Conservation (phyloP, 2,329 filamentous ascomycete genomes). For the Ceratocystis colombiana region DNA sequence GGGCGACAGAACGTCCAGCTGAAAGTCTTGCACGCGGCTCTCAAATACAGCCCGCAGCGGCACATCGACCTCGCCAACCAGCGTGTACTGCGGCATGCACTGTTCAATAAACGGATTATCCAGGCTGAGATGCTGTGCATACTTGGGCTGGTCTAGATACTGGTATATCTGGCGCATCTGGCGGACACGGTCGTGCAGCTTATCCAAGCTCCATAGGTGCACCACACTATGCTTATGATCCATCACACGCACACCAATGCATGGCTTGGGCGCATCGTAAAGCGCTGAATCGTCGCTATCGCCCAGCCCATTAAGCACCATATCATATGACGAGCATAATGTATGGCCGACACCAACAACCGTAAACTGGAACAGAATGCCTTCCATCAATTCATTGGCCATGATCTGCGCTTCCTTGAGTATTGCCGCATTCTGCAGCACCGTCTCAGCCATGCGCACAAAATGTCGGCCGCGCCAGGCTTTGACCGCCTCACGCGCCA, state of each 20-base stretch:
- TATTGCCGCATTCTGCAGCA: slow-evolving; percentile 75
- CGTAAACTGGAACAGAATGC: slow-evolving; percentile 88
- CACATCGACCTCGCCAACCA: slow-evolving; percentile 87
- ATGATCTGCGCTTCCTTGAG: slow-evolving; percentile 96
- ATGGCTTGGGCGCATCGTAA: slow-evolving; percentile 75
- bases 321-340: slow-evolving; percentile 88
- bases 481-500: slow-evolving; percentile 55
- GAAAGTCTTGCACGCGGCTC: slow-evolving; percentile 87
- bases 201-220: slow-evolving; percentile 89
- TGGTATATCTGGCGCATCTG: slow-evolving; percentile 96
- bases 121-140: slow-evolving; percentile 81
- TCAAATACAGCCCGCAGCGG: slow-evolving; percentile 89
- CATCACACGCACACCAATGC: slow-evolving; percentile 78
- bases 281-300: slow-evolving; percentile 76
- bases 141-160: slow-evolving; percentile 90
- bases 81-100: slow-evolving; percentile 83
- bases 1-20: slow-evolving; percentile 79
- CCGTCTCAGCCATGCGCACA: slow-evolving; percentile 84
- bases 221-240: slow-evolving; percentile 81
- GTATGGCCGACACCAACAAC: slow-evolving; percentile 82
- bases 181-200: slow-evolving; percentile 74
- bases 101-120: slow-evolving; percentile 89
- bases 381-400: slow-evolving; percentile 91
- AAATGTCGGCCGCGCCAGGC: slow-evolving; percentile 80
- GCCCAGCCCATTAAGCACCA: slow-evolving; percentile 82